phyloP scores from a whole-genome alignment of 495 filamentous ascomycete genomes.

The Daldinia caldariorum region DNA sequence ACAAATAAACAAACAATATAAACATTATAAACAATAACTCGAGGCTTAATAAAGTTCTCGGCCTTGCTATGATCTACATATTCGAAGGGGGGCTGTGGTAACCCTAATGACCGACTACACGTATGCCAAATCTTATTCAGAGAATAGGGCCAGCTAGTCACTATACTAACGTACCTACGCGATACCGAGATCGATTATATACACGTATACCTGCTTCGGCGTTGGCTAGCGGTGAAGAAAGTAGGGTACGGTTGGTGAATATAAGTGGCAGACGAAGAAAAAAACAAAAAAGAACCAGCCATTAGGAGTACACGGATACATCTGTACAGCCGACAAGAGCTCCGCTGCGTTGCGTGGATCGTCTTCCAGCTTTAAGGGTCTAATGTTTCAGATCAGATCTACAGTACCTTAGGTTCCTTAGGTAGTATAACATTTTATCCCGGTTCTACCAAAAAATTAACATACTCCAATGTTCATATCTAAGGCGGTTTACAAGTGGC shows the following conservation, averaged over 20 bases:
- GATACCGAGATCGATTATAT: background rate
- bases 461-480: background rate
- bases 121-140: background rate
- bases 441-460: background rate
- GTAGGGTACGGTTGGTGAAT: background rate
- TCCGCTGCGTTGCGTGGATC: background rate
- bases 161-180: background rate
- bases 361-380: background rate
- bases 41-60: background rate
- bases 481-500: background rate
- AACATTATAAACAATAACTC: background rate
- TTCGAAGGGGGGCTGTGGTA: background rate
- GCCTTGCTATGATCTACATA: no score
- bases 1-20: no score
- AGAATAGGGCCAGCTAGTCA: background rate
- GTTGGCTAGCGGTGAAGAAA: background rate
- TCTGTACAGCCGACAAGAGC: background rate
- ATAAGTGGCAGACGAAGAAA: background rate
- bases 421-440: background rate
- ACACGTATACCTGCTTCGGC: background rate
- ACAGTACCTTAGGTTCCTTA: no score
- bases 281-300: background rate
- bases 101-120: background rate
- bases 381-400: background rate
- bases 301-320: background rate